Evolutionary conservation across 2,329 filamentous ascomycete genomes (phyloP).

Genomic region (Rutstroemia sp.): DNA sequence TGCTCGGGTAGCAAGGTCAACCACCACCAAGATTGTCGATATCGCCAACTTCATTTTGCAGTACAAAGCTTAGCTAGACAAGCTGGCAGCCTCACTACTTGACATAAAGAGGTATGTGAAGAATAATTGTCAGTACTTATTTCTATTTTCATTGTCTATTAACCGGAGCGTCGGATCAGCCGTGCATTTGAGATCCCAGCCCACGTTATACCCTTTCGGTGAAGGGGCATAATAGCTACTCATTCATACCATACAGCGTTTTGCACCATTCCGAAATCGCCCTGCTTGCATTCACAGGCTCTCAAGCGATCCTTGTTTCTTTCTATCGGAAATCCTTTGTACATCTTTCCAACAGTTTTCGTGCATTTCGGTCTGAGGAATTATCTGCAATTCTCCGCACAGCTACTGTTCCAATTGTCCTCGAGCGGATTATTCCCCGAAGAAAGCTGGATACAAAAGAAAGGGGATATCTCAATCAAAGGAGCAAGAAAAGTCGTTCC

Average conservation of each 20-base stretch:
- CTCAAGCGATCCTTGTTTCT: slow-evolving; percentile 3
- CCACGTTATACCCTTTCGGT: slow-evolving; percentile 12
- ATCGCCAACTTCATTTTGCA: not conserved
- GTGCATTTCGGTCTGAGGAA: slow-evolving; percentile 7
- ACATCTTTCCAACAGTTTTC: slow-evolving; percentile 10
- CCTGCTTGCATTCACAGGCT: slow-evolving; percentile 2
- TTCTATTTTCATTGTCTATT: slow-evolving; percentile 3
- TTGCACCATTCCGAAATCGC: slow-evolving; percentile 5
- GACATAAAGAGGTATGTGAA: not conserved
- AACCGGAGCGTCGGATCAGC: slow-evolving; percentile 13
- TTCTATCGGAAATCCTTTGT: slow-evolving; percentile 6
- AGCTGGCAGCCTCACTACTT: not conserved
- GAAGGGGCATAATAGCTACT: slow-evolving; percentile 2
- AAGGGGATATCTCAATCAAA: not conserved
- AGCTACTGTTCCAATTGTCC: slow-evolving; percentile 6
- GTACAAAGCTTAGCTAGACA: not conserved
- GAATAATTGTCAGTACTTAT: slow-evolving; percentile 3
- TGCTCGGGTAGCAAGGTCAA: not conserved
- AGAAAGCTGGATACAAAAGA: slow-evolving; percentile 3
- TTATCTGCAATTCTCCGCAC: slow-evolving; percentile 10
- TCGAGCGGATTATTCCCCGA: slow-evolving; percentile 8
- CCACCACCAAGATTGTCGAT: not conserved
- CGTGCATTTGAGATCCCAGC: slow-evolving; percentile 9
- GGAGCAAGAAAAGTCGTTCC: not conserved
- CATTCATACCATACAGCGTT: not conserved